Evolutionary conservation across 306 rosid genomes (phyloP), one percentile per base, ranked within the genome.

Genomic region (Castanea crenata): DNA sequence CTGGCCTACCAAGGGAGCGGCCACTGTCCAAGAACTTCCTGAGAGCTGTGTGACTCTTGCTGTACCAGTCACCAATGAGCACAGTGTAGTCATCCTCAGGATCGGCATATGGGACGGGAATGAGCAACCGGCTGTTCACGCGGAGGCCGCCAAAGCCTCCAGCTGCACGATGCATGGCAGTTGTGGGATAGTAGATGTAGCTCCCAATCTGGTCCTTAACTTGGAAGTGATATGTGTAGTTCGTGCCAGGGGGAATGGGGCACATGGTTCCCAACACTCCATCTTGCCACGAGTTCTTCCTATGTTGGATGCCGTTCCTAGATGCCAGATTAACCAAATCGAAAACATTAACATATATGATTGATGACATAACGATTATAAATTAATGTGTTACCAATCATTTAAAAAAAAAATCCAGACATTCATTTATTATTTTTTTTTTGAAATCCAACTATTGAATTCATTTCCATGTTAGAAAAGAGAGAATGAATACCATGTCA

Each of bases 221-320:
- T 74, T 94, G 98, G 84, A 85, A 90, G 0, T 70, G 74, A 69
- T 91, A 92, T 1, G 97, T 94, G 87, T 4, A 89, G 88, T 94
- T 94, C n/a, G 73, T 73, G 5, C 94, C 92, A 0, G 97, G 86
- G 3, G 2, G 79, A 3, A 94, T 92, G 4, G 99, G 99, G 77
- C 99, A 94, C 75, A 86, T 91, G 8, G 92, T 88, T 65, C 97
- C 99, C 0, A 52, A 75, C 0, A 74, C 44, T 16, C 99, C 99
- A 63, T 94, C 97, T 75, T 90, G 91, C 99, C 99, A 94, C 0
- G 90, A 78, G 74, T 94, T 94, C 85, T 92, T 94, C 82, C 97
- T 85, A 3, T 92, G 97, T 35, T 94, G 98, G 32, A 92, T 4
- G 2, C 98, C 98, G 1, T 7, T 75, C 97, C 95, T 90, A 41